Conservation (phyloP, 2,329 filamentous ascomycete genomes). For the Hymenoscyphus occultus region DNA sequence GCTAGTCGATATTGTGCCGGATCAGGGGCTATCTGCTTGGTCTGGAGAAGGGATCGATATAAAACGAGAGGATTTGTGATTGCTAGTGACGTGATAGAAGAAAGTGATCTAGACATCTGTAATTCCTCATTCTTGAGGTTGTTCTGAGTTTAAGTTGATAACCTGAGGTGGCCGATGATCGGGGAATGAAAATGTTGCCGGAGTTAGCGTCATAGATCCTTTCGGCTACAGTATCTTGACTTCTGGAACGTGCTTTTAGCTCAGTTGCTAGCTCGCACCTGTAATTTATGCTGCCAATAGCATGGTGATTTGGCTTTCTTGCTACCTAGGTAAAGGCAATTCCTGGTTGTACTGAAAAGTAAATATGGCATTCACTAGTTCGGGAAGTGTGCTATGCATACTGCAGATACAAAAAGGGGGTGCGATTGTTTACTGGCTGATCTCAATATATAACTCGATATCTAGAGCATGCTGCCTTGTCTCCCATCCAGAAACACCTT, state of each 20-base stretch:
- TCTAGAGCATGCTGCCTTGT: neutral
- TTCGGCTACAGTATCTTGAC: neutral
- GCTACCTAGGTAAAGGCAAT: no score
- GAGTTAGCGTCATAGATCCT: conserved; percentile 5
- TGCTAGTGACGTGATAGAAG: conserved; percentile 45
- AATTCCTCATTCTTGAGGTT: conserved; percentile 13
- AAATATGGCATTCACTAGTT: no score
- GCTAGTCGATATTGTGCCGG: conserved; percentile 70
- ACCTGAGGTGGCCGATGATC: neutral
- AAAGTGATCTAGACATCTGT: conserved; percentile 35
- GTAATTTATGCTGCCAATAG: no score
- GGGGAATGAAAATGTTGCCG: conserved; percentile 9
- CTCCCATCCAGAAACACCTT: neutral
- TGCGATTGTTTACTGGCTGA: no score
- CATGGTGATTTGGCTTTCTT: no score
- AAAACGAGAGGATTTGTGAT: conserved; percentile 74
- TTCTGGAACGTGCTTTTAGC: neutral
- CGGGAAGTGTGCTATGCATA: no score
- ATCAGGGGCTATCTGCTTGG: conserved; percentile 61
- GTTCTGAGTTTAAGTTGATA: neutral
- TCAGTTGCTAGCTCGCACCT: neutral
- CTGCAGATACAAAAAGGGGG: no score
- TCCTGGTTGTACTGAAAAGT: no score
- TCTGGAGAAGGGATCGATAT: conserved; percentile 65
- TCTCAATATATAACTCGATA: no score